Evolutionary conservation across 208 protist genomes (phyloP).

Genomic region (Porcisia hertigi): DNA sequence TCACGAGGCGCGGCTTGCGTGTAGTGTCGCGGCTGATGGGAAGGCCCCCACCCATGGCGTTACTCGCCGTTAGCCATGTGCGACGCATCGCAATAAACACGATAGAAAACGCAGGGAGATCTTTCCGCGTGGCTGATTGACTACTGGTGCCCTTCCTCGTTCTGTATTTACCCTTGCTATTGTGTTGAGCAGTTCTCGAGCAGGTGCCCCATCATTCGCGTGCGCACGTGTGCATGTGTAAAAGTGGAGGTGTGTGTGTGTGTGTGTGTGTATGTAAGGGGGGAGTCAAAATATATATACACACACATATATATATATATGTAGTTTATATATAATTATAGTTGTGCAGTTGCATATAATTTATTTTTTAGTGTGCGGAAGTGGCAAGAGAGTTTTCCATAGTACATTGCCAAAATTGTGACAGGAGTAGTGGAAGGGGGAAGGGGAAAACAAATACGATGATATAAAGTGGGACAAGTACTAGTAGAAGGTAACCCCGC

Average conservation of each 20-base stretch:
- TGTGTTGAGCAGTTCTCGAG: not conserved
- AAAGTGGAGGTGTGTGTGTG: not conserved
- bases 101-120: not conserved
- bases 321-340: no score
- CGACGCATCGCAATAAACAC: slow-evolving; percentile 18
- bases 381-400: not conserved
- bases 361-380: no score
- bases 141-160: not conserved
- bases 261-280: not conserved
- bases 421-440: not conserved
- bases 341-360: no score
- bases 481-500: not conserved
- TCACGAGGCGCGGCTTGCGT: slow-evolving; percentile 56
- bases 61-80: slow-evolving; percentile 1
- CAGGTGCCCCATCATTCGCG: not conserved
- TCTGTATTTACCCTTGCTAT: not conserved
- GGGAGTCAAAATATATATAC: not conserved
- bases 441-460: not conserved
- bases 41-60: slow-evolving; percentile 25
- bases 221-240: not conserved
- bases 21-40: slow-evolving; percentile 59
- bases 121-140: not conserved
- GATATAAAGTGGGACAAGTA: not conserved
- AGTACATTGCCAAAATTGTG: no score
- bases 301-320: no score